Percentiles rank a stretch among this genome's conserved stretches.
phyloP scores from a whole-genome alignment of 768 basidiomycete species.

The Mycena vitilis region DNA sequence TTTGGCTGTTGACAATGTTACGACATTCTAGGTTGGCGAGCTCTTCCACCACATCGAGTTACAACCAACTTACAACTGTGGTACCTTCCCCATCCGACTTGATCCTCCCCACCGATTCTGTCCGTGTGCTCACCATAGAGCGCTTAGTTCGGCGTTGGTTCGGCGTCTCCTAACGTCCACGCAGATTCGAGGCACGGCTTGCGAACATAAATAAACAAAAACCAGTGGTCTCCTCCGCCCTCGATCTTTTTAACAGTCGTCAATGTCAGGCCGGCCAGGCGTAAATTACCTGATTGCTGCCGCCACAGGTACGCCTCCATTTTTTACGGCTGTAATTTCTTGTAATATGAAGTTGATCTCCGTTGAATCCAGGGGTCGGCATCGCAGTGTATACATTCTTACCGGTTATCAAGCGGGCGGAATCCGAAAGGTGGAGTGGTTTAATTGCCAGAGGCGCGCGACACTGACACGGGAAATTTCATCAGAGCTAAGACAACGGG shows the following conservation, averaged over 20 bases:
- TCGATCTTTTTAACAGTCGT: too few species aligned
- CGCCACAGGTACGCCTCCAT: conserved; percentile 57
- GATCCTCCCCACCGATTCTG: conserved; percentile 9
- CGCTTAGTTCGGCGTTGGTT: too few species aligned
- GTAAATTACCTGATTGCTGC: conserved; percentile 68
- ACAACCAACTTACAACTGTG: not conserved
- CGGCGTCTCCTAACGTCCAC: too few species aligned
- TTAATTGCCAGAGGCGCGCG: conserved; percentile 6
- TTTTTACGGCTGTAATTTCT: not conserved
- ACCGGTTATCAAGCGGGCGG: conserved; percentile 26
- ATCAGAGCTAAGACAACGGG: conserved; percentile 9
- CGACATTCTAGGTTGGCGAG: not conserved
- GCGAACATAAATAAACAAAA: not conserved
- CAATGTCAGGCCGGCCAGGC: conserved; percentile 35
- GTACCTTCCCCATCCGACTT: conserved; percentile 2
- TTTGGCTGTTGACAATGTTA: not conserved
- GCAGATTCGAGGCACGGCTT: not conserved
- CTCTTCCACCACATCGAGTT: not conserved
- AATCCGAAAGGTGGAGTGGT: conserved; percentile 24
- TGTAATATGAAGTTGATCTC: not conserved
- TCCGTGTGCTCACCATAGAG: not conserved
- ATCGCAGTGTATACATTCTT: conserved; percentile 31
- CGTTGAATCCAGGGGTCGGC: conserved; percentile 24
- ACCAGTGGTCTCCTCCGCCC: not conserved
- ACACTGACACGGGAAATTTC: conserved; percentile 1